These are phyloP conservation scores for Globisporangium perplexum DNA, from an alignment of 352 stramenopile genomes.

Conservation along the genomic window DNA sequence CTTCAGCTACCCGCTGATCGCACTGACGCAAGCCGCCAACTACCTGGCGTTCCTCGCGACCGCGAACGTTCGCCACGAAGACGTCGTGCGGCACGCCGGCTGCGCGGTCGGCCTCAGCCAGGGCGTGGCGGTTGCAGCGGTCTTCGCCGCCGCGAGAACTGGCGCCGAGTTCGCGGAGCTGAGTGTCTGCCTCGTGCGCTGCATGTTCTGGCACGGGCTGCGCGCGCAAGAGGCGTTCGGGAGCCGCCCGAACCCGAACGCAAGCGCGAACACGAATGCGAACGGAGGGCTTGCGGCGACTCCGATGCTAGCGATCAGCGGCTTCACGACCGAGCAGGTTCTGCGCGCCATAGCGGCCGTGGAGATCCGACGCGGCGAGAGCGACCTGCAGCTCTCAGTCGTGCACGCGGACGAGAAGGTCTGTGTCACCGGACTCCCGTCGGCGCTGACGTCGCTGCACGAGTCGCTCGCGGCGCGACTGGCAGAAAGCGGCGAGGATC, in stretches of 20 bases:
- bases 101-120: slow-evolving; percentile 72
- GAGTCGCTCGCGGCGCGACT: slow-evolving; percentile 39
- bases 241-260: not conserved
- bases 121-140: slow-evolving; percentile 61
- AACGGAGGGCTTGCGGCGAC: slow-evolving; percentile 17
- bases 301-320: slow-evolving; percentile 71
- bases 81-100: slow-evolving; percentile 33
- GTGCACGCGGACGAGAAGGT: slow-evolving; percentile 56
- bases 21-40: slow-evolving; percentile 70
- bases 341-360: slow-evolving; percentile 43
- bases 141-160: slow-evolving; percentile 57
- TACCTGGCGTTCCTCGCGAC: slow-evolving; percentile 67
- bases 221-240: slow-evolving; percentile 54
- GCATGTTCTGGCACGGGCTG: slow-evolving; percentile 83
- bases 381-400: slow-evolving; percentile 67
- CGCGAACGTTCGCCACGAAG: slow-evolving; percentile 46
- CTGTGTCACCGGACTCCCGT: slow-evolving; percentile 64
- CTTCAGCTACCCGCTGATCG: slow-evolving; percentile 78
- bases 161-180: slow-evolving; percentile 41
- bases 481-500: slow-evolving; percentile 45
- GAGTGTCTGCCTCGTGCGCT: slow-evolving; percentile 45
- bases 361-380: slow-evolving; percentile 32
- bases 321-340: slow-evolving; percentile 49
- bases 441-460: slow-evolving; percentile 49
- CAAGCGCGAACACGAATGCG: too few species aligned